These are phyloP conservation scores for Skeletonema menzelii DNA, from an alignment of 108 stramenopile genomes.

Conservation along the genomic window DNA sequence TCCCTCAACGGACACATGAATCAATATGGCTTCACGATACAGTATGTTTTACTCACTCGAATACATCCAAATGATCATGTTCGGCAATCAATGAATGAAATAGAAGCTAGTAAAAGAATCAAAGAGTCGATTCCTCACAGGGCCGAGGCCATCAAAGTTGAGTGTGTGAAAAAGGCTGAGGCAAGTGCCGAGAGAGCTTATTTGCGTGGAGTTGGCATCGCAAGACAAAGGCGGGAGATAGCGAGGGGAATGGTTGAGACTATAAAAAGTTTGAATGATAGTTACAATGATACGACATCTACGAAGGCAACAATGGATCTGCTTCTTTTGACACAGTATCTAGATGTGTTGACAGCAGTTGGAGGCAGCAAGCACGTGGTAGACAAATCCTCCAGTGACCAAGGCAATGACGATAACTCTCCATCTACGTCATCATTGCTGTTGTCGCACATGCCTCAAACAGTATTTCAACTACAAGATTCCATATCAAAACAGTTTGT, in stretches of 20 bases:
- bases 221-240: constrained; percentile 49
- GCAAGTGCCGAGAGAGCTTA: constrained; percentile 59
- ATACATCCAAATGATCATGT: constrained; percentile 61
- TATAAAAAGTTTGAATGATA: constrained; percentile 19
- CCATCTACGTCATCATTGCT: constrained; percentile 18
- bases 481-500: constrained; percentile 12
- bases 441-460: constrained; percentile 40
- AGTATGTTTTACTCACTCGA: constrained; percentile 65
- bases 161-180: constrained; percentile 64
- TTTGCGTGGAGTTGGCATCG: constrained; percentile 61
- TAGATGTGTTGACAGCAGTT: constrained; percentile 47
- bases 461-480: constrained; percentile 18
- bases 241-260: constrained; percentile 50
- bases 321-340: constrained; percentile 64
- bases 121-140: constrained; percentile 48
- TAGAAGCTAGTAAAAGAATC: constrained; percentile 63
- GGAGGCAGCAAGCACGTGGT: too few relatives aligned
- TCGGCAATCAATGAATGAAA: constrained; percentile 80
- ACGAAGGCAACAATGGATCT: constrained; percentile 68
- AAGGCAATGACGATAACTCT: neutral
- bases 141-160: constrained; percentile 59
- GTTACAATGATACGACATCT: neutral
- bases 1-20: constrained; percentile 37
- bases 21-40: constrained; percentile 45
- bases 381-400: neutral